Base-by-base conservation (phyloP, 2,329 filamentous ascomycete genomes). In the Aspergillus calidoustus region DNA sequence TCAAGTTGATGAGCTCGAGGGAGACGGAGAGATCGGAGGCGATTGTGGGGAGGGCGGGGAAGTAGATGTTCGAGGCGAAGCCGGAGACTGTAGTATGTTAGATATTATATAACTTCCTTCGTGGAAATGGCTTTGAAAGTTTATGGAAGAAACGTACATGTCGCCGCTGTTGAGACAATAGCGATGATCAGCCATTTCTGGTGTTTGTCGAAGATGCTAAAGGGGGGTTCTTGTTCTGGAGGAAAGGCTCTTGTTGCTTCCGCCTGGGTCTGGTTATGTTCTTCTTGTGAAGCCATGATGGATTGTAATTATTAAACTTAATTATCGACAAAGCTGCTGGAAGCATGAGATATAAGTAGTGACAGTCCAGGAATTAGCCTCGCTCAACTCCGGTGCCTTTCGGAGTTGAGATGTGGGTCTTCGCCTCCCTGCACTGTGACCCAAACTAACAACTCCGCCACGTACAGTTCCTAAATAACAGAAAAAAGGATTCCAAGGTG, bases 131-230 rank as follows among this genome's bases (percentile, higher is more conserved):
- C 22, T 23, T 7, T 15, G 5, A 2, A 15, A 7, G 3, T 4
- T 19, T 57, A 23, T 25, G 22, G 17, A 5, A 23, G 15, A 7
- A 5, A 68, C 74, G 71, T 71, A 83, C 80, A 85, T 1, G 83
- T 85, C 25, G 83, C 82, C 1, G 83, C 83, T 8, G 77, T 77
- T 0, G 83, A 83, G 7, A 81, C 79, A 7, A 84, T 70, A 3
- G 77, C 60, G 0, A 85, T 74, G 28, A 86, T 82, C 0, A 85
- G 22, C 3, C 75, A 73, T 62, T 82, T 83, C 68, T 86, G 83
- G 5, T 77, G 71, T 38, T 72, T 76, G 65, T 84, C 82, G 28
- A 85, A 85, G 25, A 86, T 82, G 65, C 76, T 85, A 64, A 81
- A 82, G 0, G 81, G 82, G 47, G 64, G 57, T 28, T 71, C 66